Conservation (phyloP, 768 basidiomycete species). For the Gelatoporia subvermispora region DNA sequence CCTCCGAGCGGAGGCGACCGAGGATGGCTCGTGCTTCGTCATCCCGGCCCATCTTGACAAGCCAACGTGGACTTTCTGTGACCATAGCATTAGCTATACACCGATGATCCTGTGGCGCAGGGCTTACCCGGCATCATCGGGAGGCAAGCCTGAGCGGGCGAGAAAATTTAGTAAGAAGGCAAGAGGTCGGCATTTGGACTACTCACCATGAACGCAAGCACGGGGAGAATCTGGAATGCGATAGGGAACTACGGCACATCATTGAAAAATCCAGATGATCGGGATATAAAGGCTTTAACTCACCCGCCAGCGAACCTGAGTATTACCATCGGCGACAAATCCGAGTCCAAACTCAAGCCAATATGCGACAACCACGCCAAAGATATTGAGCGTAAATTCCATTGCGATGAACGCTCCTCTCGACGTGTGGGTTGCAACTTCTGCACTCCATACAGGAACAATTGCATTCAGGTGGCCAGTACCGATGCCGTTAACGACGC, state of each 20-base stretch:
- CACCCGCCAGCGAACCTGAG: constrained; percentile 32
- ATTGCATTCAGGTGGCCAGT: constrained; percentile 41
- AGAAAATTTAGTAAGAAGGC: neutral
- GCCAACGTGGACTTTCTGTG: constrained; percentile 27
- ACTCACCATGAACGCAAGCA: constrained; percentile 35
- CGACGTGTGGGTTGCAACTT: constrained; percentile 40
- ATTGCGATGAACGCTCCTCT: constrained; percentile 40
- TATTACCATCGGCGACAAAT: constrained; percentile 37
- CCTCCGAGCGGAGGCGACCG: constrained; percentile 28
- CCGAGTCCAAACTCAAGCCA: constrained; percentile 43
- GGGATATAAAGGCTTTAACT: constrained; percentile 4
- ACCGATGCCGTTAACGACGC: constrained; percentile 40
- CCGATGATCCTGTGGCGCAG: constrained; percentile 15
- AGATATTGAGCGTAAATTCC: constrained; percentile 37
- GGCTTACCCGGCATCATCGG: constrained; percentile 29
- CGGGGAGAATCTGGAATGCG: constrained; percentile 40
- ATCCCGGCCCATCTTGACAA: constrained; percentile 34
- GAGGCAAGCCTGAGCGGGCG: constrained; percentile 11
- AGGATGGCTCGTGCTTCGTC: constrained; percentile 35
- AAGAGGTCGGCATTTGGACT: neutral
- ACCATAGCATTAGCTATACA: neutral
- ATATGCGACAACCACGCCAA: constrained; percentile 41
- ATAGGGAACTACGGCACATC: constrained; percentile 33
- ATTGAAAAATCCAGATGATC: neutral
- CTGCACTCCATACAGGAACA: constrained; percentile 42